phyloP scores from a whole-genome alignment of 306 rosid species.

The Mimosa pudica region DNA sequence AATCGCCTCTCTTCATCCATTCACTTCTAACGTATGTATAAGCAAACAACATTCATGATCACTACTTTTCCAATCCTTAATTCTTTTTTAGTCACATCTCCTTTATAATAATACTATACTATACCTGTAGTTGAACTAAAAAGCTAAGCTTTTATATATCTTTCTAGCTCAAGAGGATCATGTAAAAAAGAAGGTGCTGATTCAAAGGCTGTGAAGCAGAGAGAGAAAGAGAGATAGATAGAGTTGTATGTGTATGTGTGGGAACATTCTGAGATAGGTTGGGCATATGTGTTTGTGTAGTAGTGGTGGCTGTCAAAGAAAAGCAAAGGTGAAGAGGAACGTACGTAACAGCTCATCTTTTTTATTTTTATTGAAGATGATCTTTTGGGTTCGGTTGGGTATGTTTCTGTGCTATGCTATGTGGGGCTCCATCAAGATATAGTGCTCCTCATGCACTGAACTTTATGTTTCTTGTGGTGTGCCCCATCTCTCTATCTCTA shows the following conservation, averaged over 20 bases:
- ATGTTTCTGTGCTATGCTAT: constrained; percentile 34
- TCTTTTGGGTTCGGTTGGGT: constrained; percentile 53
- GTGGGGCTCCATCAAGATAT: constrained; percentile 51
- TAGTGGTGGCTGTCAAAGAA: constrained; percentile 66
- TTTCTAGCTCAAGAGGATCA: background rate
- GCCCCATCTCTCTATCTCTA: constrained; percentile 35
- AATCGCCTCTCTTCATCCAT: constrained; percentile 16
- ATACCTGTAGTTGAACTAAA: constrained; percentile 2
- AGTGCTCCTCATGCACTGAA: constrained; percentile 42
- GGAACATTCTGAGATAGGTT: constrained; percentile 74
- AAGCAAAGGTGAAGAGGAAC: constrained; percentile 51
- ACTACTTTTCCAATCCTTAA: background rate
- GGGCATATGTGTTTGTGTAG: constrained; percentile 68
- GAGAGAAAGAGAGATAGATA: background rate
- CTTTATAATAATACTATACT: background rate
- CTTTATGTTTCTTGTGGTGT: constrained; percentile 43
- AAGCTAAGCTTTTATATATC: constrained; percentile 10
- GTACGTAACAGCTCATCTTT: constrained; percentile 56
- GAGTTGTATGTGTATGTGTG: constrained; percentile 44
- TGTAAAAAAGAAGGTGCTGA: constrained; percentile 63
- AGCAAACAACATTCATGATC: background rate
- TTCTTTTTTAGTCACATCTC: background rate
- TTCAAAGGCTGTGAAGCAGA: constrained; percentile 58
- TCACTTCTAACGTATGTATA: background rate
- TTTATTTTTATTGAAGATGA: constrained; percentile 43